Conservation (phyloP, 1,139 yeast species). For the Diutina neorugosa region DNA sequence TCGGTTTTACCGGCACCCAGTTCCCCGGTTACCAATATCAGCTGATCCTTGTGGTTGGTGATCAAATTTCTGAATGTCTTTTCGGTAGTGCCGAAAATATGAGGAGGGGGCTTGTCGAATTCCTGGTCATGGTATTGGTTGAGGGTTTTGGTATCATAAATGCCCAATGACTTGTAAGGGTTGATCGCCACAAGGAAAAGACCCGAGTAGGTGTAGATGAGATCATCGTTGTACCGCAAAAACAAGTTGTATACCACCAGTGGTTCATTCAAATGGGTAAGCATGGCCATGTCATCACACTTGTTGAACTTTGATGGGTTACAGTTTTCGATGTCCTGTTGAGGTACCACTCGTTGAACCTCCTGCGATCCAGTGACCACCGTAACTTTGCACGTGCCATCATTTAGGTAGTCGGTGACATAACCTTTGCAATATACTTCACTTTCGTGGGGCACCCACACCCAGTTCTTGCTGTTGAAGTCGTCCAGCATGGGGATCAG, state of each 20-base stretch:
- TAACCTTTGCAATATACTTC: conserved; percentile 61
- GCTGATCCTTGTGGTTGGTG: conserved; percentile 64
- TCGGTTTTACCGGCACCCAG: conserved; percentile 99
- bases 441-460: conserved; percentile 72
- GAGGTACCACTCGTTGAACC: conserved; percentile 25
- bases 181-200: conserved; percentile 90
- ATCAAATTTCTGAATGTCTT: conserved; percentile 72
- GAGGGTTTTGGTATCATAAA: conserved; percentile 51
- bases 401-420: conserved; percentile 41
- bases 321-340: conserved; percentile 46
- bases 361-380: conserved; percentile 34
- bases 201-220: conserved; percentile 71
- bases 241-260: conserved; percentile 78
- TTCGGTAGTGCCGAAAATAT: conserved; percentile 86
- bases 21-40: conserved; percentile 93
- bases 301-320: conserved; percentile 90
- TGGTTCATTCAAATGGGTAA: conserved; percentile 90
- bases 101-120: conserved; percentile 53
- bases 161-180: conserved; percentile 72
- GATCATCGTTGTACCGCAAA: conserved; percentile 63
- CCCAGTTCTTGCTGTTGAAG: conserved; percentile 36
- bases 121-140: conserved; percentile 33
- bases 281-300: conserved; percentile 90
- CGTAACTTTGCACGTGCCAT: conserved; percentile 38
- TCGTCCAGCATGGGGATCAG: conserved; percentile 5